phyloP scores from a whole-genome alignment of 2,329 filamentous ascomycete genomes.

The Ascochyta viciae-villosae region DNA sequence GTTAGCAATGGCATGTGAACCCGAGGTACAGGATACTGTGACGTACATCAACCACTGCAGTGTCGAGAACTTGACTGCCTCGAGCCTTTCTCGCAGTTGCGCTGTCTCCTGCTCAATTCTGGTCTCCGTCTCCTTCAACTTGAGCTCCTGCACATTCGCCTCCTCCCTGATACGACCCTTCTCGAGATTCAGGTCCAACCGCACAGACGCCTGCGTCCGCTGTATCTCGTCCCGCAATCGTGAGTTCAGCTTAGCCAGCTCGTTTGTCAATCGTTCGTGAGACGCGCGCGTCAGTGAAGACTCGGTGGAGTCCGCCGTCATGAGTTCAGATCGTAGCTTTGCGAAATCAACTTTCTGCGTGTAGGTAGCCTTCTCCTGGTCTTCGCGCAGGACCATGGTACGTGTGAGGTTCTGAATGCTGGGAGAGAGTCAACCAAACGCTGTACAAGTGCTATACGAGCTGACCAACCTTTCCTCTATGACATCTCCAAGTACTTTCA shows the following conservation, averaged over 20 bases:
- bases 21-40: background rate
- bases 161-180: slow-evolving; percentile 97
- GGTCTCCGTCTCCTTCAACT: slow-evolving; percentile 98
- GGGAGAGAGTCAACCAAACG: slow-evolving; percentile 1
- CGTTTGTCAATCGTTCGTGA: slow-evolving; percentile 91
- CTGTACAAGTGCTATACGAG: background rate
- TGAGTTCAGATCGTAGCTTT: slow-evolving; percentile 91
- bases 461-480: slow-evolving; percentile 84
- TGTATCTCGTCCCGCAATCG: slow-evolving; percentile 92
- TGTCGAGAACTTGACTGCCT: slow-evolving; percentile 97
- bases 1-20: slow-evolving; percentile 31
- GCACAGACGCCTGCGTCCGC: slow-evolving; percentile 89
- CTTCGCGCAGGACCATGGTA: slow-evolving; percentile 97
- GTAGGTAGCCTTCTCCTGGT: slow-evolving; percentile 79
- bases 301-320: slow-evolving; percentile 91
- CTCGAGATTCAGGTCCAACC: slow-evolving; percentile 92
- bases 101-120: slow-evolving; percentile 98
- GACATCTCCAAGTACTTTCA: slow-evolving; percentile 95
- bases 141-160: slow-evolving; percentile 93
- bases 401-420: slow-evolving; percentile 96
- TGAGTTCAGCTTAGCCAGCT: slow-evolving; percentile 91
- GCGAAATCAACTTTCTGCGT: slow-evolving; percentile 96
- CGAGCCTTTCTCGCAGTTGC: slow-evolving; percentile 85
- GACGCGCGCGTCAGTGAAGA: slow-evolving; percentile 84
- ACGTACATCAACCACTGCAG: slow-evolving; percentile 97